phyloP scores from a whole-genome alignment of 495 filamentous ascomycete species.

The Penicillium longicatenatum region DNA sequence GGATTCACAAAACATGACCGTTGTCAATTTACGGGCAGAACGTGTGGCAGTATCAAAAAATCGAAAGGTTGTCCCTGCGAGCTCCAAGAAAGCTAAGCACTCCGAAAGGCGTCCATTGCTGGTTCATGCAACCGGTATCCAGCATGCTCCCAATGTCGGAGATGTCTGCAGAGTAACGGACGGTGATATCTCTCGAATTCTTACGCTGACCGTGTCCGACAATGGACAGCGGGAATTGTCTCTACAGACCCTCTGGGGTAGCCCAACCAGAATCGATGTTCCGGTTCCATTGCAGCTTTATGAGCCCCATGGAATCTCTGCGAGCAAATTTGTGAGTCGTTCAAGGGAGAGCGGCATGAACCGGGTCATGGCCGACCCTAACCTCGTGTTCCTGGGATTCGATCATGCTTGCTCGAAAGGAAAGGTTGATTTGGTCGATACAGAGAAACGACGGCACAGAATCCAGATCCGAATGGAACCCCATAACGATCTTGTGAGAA shows the following conservation, averaged over 20 bases:
- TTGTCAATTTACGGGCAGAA: constrained; percentile 59
- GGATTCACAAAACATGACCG: constrained; percentile 64
- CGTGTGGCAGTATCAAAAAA: constrained; percentile 35
- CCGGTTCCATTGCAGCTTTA: constrained; percentile 50
- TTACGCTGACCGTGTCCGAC: constrained; percentile 68
- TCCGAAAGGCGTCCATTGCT: constrained; percentile 35
- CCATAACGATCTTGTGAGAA: constrained; percentile 58
- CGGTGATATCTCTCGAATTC: constrained; percentile 64
- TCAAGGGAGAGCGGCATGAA: constrained; percentile 55
- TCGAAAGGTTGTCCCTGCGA: constrained; percentile 22
- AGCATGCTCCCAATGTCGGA: constrained; percentile 56
- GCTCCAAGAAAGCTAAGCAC: constrained; percentile 29
- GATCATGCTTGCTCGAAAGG: constrained; percentile 53
- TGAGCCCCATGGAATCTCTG: constrained; percentile 43
- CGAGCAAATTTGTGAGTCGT: constrained; percentile 30
- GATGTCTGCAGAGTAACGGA: constrained; percentile 78
- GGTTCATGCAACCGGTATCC: constrained; percentile 44
- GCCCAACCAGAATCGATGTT: constrained; percentile 56
- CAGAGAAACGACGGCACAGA: constrained; percentile 60
- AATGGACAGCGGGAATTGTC: constrained; percentile 64
- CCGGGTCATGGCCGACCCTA: constrained; percentile 52
- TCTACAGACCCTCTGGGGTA: constrained; percentile 75
- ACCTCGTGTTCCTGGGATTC: constrained; percentile 43
- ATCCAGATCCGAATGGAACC: constrained; percentile 68
- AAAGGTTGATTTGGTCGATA: constrained; percentile 64